Conservation (phyloP, 768 basidiomycete genomes). For the Botryobasidium botryosum region DNA sequence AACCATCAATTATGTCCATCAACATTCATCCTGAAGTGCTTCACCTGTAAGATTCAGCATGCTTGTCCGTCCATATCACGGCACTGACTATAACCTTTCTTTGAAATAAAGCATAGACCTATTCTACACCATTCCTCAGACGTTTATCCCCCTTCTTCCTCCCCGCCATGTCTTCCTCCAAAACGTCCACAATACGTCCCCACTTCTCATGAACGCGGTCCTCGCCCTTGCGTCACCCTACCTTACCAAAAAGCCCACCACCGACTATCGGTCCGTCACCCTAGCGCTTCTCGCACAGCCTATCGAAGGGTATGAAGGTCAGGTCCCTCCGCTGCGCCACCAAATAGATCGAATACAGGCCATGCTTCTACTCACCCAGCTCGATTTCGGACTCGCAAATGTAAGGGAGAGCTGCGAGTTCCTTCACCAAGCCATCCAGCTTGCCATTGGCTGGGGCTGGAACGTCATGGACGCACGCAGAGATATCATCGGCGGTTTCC, state of each 20-base stretch:
- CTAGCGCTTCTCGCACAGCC: not conserved
- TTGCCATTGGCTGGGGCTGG: not conserved
- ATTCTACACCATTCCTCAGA: constrained; percentile 1
- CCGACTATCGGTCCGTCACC: not conserved
- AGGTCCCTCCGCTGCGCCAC: not conserved
- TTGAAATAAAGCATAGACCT: not conserved
- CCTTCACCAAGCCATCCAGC: not conserved
- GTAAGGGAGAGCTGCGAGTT: not conserved
- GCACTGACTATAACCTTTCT: not conserved
- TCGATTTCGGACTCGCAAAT: not conserved
- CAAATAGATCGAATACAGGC: not conserved
- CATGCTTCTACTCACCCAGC: not conserved
- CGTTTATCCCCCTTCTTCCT: not conserved
- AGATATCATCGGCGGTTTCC: too few species aligned
- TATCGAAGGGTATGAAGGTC: not conserved
- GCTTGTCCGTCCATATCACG: not conserved
- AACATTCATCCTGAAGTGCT: not conserved
- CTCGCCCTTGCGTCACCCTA: not conserved
- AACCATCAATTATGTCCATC: not conserved
- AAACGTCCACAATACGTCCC: not conserved
- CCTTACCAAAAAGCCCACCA: not conserved
- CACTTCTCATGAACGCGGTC: not conserved
- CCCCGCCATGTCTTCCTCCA: not conserved
- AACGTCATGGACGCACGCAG: not conserved
- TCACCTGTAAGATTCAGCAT: not conserved